These are phyloP conservation scores for Vitis hybrid DNA, from an alignment of 177 flowering plant genomes.

Conservation along the genomic window DNA sequence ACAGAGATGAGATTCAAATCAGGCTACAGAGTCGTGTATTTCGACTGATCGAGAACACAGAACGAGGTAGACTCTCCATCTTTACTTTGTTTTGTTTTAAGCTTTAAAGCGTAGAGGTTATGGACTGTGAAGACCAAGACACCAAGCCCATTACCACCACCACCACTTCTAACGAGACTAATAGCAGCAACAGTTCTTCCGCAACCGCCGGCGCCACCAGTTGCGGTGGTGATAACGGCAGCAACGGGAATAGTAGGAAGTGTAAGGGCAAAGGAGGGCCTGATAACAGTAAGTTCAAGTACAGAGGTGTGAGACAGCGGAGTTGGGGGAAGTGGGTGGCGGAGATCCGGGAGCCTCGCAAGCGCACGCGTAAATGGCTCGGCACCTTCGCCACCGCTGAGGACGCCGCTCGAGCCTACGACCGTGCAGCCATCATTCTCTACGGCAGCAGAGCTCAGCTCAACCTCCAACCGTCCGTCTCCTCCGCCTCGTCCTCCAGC, in stretches of 20 bases:
- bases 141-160: slow-evolving; percentile 8
- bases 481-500: slow-evolving; percentile 30
- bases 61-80: slow-evolving; percentile 24
- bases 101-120: background rate
- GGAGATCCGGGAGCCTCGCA: slow-evolving; percentile 91
- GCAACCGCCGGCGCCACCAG: slow-evolving; percentile 3
- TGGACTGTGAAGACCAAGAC: background rate
- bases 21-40: slow-evolving; percentile 9
- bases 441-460: slow-evolving; percentile 90
- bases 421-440: slow-evolving; percentile 82
- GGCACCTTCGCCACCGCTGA: slow-evolving; percentile 95
- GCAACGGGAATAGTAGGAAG: slow-evolving; percentile 22
- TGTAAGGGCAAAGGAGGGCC: slow-evolving; percentile 89
- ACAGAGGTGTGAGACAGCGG: slow-evolving; percentile 87
- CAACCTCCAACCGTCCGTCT: slow-evolving; percentile 60
- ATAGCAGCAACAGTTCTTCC: slow-evolving; percentile 7
- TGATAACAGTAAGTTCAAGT: slow-evolving; percentile 79
- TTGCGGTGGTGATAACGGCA: slow-evolving; percentile 12
- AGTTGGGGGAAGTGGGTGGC: slow-evolving; percentile 99
- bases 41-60: slow-evolving; percentile 23
- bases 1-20: slow-evolving; percentile 22
- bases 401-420: slow-evolving; percentile 94
- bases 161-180: slow-evolving; percentile 4
- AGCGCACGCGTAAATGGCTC: slow-evolving; percentile 83
- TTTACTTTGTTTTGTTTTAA: background rate